These are phyloP conservation scores for Saccharomyces hybrid DNA, from an alignment of 1,139 yeast species.

Conservation along the genomic window DNA sequence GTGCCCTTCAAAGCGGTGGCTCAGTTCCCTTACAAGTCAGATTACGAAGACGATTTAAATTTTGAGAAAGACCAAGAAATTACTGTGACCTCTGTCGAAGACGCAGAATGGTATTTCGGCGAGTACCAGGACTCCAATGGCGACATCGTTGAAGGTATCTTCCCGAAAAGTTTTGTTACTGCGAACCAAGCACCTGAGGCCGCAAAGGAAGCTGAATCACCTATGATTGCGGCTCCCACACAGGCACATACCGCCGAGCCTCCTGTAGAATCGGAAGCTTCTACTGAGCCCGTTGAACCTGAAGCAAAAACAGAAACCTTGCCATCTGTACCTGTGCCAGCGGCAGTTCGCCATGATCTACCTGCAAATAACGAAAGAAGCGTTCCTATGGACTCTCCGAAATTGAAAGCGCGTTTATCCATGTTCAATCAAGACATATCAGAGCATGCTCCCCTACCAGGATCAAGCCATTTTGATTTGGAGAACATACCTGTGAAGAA, in stretches of 20 bases:
- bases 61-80: conserved; percentile 63
- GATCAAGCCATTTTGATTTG: neutral
- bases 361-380: conserved; percentile 10
- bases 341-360: conserved; percentile 7
- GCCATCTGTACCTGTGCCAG: conserved; percentile 7
- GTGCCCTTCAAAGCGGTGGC: conserved; percentile 68
- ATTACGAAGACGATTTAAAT: conserved; percentile 74
- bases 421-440: conserved; percentile 8
- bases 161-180: conserved; percentile 80
- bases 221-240: neutral
- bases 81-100: conserved; percentile 69
- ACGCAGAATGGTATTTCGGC: conserved; percentile 88
- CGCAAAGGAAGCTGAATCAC: neutral
- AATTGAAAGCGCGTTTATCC: conserved; percentile 16
- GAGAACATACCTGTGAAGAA: conserved; percentile 10
- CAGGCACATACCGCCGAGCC: neutral
- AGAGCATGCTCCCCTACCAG: conserved; percentile 12
- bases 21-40: conserved; percentile 64
- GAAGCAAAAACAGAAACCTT: neutral
- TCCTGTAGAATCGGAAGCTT: neutral
- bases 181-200: conserved; percentile 6
- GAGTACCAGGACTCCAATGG: conserved; percentile 41
- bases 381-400: conserved; percentile 7
- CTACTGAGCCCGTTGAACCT: neutral
- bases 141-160: conserved; percentile 54